A percentile compares a stretch with the other conserved stretches of the same genome.
These are phyloP conservation scores for Cladosporium sp. DNA, from an alignment of 2,329 filamentous ascomycete species.

Conservation along the genomic window DNA sequence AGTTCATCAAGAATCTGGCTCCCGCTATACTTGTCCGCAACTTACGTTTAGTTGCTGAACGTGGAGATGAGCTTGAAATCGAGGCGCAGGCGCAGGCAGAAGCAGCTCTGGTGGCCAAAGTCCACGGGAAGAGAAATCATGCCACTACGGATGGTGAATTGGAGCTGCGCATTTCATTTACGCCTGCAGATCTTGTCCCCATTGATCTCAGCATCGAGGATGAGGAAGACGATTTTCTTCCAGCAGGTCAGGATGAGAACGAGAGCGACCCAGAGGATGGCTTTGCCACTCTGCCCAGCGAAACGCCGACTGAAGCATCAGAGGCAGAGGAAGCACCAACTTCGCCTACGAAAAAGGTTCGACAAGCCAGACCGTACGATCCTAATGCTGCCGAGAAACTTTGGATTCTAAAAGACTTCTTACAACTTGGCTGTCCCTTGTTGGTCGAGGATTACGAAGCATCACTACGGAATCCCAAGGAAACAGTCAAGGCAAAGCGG, in stretches of 20 bases:
- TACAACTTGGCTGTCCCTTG: conserved; percentile 64
- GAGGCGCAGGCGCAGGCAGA: conserved; percentile 49
- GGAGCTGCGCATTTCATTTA: conserved; percentile 77
- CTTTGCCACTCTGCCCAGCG: conserved; percentile 19
- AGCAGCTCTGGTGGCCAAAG: conserved; percentile 59
- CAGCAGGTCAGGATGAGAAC: conserved; percentile 37
- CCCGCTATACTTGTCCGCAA: conserved; percentile 71
- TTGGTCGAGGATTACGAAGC: conserved; percentile 67
- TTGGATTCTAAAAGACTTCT: conserved; percentile 68
- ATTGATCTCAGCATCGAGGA: conserved; percentile 76
- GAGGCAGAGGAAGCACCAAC: conserved; percentile 33
- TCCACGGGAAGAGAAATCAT: conserved; percentile 69
- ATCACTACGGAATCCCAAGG: conserved; percentile 31
- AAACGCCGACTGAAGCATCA: conserved; percentile 21
- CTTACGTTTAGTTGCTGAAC: conserved; percentile 43
- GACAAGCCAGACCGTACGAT: conserved; percentile 56
- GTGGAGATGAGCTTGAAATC: conserved; percentile 14
- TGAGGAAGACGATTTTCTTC: conserved; percentile 55
- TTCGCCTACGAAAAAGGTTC: conserved; percentile 43
- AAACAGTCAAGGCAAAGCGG: conserved; percentile 29
- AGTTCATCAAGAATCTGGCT: conserved; percentile 78
- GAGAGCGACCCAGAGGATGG: conserved; percentile 36
- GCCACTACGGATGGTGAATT: conserved; percentile 71
- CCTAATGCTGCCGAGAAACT: conserved; percentile 64
- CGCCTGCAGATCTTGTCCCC: conserved; percentile 73